A percentile compares a stretch with the other conserved stretches of the same genome.
These are phyloP conservation scores for Myxozyma neotropica DNA, from an alignment of 805 yeast species.

Conservation along the genomic window DNA sequence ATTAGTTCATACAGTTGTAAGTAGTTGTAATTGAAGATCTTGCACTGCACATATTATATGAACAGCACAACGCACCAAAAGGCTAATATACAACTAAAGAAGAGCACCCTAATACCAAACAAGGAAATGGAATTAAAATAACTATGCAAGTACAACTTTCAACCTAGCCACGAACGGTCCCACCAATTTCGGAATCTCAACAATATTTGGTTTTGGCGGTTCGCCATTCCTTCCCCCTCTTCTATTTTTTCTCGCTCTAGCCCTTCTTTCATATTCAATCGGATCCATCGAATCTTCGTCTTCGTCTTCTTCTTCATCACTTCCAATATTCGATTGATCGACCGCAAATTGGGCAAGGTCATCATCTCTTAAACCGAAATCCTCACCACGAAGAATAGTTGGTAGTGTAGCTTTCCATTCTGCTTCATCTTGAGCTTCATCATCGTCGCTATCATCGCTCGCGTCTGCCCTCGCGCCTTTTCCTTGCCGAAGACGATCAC, in stretches of 20 bases:
- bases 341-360: constrained; percentile 50
- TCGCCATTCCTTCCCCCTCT: constrained; percentile 31
- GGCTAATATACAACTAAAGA: too few species aligned
- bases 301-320: constrained; percentile 42
- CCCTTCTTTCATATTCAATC: constrained; percentile 37
- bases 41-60: too few species aligned
- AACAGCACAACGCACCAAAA: too few species aligned
- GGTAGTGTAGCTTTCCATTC: constrained; percentile 52
- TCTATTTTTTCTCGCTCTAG: constrained; percentile 36
- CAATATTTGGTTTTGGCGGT: constrained; percentile 25
- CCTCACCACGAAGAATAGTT: constrained; percentile 48
- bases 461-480: constrained; percentile 33
- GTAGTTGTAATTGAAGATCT: too few species aligned
- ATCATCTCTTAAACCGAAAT: constrained; percentile 54
- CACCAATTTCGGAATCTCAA: constrained; percentile 30
- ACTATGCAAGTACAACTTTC: constrained; percentile 34
- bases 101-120: not conserved
- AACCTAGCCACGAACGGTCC: constrained; percentile 32
- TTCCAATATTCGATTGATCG: constrained; percentile 39
- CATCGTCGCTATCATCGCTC: constrained; percentile 36
- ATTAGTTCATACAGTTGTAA: not conserved
- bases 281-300: constrained; percentile 40
- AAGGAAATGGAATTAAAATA: not conserved
- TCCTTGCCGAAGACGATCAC: constrained; percentile 30
- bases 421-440: constrained; percentile 41